These are phyloP conservation scores for Saksenaea vasiformis DNA, from an alignment of 371 early-diverging fungal species.

Conservation along the genomic window DNA sequence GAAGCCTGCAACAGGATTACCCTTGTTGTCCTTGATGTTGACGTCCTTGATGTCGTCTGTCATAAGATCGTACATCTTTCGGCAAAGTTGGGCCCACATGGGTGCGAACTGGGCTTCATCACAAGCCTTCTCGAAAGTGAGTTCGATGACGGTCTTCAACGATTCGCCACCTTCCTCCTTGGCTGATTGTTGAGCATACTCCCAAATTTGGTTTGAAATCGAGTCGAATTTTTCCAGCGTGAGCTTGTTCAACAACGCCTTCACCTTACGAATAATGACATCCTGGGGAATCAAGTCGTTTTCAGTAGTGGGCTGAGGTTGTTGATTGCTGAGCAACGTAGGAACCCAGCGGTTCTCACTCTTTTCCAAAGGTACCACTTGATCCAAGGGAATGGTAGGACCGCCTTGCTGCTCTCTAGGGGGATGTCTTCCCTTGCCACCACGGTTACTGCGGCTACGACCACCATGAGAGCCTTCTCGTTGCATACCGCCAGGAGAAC, in stretches of 20 bases:
- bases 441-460: constrained; percentile 54
- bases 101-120: constrained; percentile 89
- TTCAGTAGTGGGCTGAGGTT: constrained; percentile 17
- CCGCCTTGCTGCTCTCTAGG: constrained; percentile 49
- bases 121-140: constrained; percentile 93
- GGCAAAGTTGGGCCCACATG: constrained; percentile 91
- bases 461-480: constrained; percentile 54
- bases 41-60: constrained; percentile 59
- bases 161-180: constrained; percentile 71
- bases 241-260: constrained; percentile 91
- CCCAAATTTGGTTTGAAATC: constrained; percentile 82
- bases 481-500: constrained; percentile 60
- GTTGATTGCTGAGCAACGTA: constrained; percentile 25
- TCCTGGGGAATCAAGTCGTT: constrained; percentile 60
- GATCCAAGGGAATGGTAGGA: constrained; percentile 64
- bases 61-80: constrained; percentile 63
- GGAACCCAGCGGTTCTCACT: constrained; percentile 89
- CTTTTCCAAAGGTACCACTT: constrained; percentile 76
- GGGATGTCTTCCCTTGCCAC: constrained; percentile 52
- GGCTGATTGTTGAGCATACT: constrained; percentile 70
- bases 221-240: constrained; percentile 92
- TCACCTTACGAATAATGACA: constrained; percentile 76
- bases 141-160: constrained; percentile 76
- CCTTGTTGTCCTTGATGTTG: constrained; percentile 49
- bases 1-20: constrained; percentile 60